Evolutionary conservation across 306 rosid genomes (phyloP).

Genomic region (Echinosophora koreensis): DNA sequence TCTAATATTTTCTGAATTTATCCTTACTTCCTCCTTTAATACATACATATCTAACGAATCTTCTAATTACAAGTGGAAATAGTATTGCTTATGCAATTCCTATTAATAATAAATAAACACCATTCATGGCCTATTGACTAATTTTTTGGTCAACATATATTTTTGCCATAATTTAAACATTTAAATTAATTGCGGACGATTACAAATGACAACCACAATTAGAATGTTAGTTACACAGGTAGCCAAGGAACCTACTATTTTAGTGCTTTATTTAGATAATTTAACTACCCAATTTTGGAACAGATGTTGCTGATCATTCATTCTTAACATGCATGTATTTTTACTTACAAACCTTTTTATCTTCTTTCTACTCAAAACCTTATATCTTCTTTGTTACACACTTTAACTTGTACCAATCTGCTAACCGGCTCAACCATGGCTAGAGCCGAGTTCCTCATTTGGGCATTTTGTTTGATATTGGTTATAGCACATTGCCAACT

Average conservation of each 20-base stretch:
- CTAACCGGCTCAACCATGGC: constrained; percentile 44
- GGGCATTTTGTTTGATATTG: constrained; percentile 40
- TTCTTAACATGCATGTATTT: not conserved
- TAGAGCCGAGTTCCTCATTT: constrained; percentile 23
- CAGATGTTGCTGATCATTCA: not conserved
- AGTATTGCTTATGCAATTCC: no score
- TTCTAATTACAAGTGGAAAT: no score
- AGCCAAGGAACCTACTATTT: constrained; percentile 24
- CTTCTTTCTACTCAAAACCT: not conserved
- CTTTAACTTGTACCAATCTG: constrained; percentile 24
- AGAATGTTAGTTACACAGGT: constrained; percentile 19
- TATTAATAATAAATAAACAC: no score
- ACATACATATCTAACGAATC: no score
- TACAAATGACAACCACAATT: constrained; percentile 22
- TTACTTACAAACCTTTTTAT: not conserved
- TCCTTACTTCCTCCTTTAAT: no score
- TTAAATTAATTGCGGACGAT: not conserved
- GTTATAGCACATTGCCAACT: constrained; percentile 37
- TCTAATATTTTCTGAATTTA: no score
- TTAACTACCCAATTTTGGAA: constrained; percentile 24
- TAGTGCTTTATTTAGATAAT: constrained; percentile 40
- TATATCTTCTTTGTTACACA: constrained; percentile 9
- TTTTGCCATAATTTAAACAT: not conserved
- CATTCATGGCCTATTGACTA: not conserved
- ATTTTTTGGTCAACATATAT: not conserved